phyloP scores from a whole-genome alignment of 208 protist species.

The Tritrichomonas foetus region DNA sequence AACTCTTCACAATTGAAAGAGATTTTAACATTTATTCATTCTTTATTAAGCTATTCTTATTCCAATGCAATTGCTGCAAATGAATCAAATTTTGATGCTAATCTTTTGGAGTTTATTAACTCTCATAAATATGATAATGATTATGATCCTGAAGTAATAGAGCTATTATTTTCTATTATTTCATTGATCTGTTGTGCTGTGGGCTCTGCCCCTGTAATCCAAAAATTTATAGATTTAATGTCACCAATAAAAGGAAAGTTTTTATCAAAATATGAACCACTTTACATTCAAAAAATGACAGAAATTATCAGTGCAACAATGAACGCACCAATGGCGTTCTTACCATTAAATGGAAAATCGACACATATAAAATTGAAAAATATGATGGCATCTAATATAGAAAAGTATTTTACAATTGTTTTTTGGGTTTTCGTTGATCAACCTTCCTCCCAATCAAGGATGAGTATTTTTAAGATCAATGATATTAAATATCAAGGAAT shows the following conservation, averaged over 20 bases:
- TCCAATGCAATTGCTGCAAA: background rate
- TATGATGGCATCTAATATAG: background rate
- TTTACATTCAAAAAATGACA: background rate
- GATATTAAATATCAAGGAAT: background rate
- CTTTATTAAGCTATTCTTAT: background rate
- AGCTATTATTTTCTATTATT: background rate
- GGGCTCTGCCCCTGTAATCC: background rate
- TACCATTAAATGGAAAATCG: background rate
- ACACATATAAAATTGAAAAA: background rate
- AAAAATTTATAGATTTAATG: background rate
- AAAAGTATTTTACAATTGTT: background rate
- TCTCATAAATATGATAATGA: background rate
- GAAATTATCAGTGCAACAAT: background rate
- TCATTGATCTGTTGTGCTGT: background rate
- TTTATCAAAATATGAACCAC: background rate
- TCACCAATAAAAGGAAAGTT: conserved; percentile 9
- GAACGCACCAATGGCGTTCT: background rate
- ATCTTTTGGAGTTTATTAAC: background rate
- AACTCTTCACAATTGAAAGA: background rate
- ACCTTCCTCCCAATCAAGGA: background rate
- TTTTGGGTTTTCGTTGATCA: conserved; percentile 25
- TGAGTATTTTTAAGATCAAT: background rate
- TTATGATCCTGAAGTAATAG: background rate
- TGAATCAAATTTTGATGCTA: background rate
- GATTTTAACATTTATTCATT: background rate